Conservation (phyloP, 345 rosid genomes). For the Lepidium sativum region DNA sequence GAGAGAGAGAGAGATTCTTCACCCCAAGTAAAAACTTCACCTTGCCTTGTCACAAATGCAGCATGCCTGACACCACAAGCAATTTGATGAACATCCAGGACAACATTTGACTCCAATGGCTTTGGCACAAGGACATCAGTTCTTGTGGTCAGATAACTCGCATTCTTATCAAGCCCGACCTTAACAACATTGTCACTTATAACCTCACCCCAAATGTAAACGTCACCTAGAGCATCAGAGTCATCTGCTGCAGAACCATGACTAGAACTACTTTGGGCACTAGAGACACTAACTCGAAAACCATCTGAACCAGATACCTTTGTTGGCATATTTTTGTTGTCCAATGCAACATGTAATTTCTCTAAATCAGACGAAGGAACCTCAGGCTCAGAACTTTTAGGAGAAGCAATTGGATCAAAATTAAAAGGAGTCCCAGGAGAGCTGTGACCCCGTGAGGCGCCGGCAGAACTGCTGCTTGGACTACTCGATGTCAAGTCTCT, state of each 20-base stretch:
- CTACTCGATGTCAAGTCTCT: slow-evolving; percentile 85
- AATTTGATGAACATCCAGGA: slow-evolving; percentile 85
- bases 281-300: slow-evolving; percentile 95
- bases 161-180: slow-evolving; percentile 63
- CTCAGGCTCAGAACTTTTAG: slow-evolving; percentile 52
- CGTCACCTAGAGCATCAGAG: slow-evolving; percentile 93
- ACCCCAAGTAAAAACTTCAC: slow-evolving; percentile 97
- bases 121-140: slow-evolving; percentile 79
- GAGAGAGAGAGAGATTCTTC: too few relatives aligned
- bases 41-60: slow-evolving; percentile 85
- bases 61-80: slow-evolving; percentile 93
- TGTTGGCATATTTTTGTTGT: slow-evolving; percentile 71
- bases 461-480: slow-evolving; percentile 78
- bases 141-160: slow-evolving; percentile 55
- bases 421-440: slow-evolving; percentile 65
- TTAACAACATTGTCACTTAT: slow-evolving; percentile 68
- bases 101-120: slow-evolving; percentile 77
- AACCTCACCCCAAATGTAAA: slow-evolving; percentile 96
- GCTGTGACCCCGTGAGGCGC: slow-evolving; percentile 56
- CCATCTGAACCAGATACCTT: slow-evolving; percentile 84
- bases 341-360: slow-evolving; percentile 77
- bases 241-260: slow-evolving; percentile 96
- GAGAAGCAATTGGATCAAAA: slow-evolving; percentile 50
- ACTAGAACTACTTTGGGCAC: slow-evolving; percentile 95
- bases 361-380: slow-evolving; percentile 50